Percentiles rank a stretch among this genome's conserved stretches.
Evolutionary conservation across 2,329 filamentous ascomycete species (phyloP).

Genomic region (Acarospora socialis): DNA sequence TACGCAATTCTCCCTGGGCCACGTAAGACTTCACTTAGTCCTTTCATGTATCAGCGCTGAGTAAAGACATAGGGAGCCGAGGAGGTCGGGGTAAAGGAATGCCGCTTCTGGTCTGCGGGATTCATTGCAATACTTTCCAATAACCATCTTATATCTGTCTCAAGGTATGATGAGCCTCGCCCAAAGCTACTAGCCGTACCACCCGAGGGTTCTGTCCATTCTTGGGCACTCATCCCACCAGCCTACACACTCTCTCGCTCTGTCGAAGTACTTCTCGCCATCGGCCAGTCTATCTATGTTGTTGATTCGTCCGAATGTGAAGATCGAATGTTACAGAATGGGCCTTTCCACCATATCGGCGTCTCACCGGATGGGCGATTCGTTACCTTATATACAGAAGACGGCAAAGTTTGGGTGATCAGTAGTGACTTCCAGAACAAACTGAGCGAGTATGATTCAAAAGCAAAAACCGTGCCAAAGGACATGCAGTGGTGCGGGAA

Average conservation of each 20-base stretch:
- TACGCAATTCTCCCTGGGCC: slow-evolving; percentile 80
- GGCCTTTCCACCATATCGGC: slow-evolving; percentile 78
- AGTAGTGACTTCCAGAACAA: slow-evolving; percentile 90
- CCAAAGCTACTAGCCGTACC: slow-evolving; percentile 66
- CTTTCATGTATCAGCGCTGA: neutral
- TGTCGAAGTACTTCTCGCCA: slow-evolving; percentile 80
- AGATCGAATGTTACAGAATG: slow-evolving; percentile 79
- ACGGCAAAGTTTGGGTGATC: slow-evolving; percentile 80
- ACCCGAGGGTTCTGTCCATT: slow-evolving; percentile 65
- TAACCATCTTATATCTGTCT: slow-evolving; percentile 75
- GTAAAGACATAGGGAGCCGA: slow-evolving; percentile 50
- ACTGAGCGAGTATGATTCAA: slow-evolving; percentile 80
- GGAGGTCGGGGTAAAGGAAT: slow-evolving; percentile 73
- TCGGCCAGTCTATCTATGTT: slow-evolving; percentile 70
- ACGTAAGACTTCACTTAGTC: slow-evolving; percentile 41
- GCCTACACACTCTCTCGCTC: slow-evolving; percentile 79
- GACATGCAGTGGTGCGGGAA: slow-evolving; percentile 94
- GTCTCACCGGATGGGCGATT: slow-evolving; percentile 86
- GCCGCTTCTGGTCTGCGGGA: slow-evolving; percentile 78
- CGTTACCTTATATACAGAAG: slow-evolving; percentile 71
- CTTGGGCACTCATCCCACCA: slow-evolving; percentile 82
- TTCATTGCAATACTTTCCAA: slow-evolving; percentile 85
- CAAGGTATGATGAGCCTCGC: slow-evolving; percentile 78
- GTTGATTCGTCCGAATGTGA: slow-evolving; percentile 82
- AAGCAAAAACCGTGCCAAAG: slow-evolving; percentile 69